These are phyloP conservation scores for Crithidia sp. DNA, from an alignment of 208 protist species.

Conservation along the genomic window DNA sequence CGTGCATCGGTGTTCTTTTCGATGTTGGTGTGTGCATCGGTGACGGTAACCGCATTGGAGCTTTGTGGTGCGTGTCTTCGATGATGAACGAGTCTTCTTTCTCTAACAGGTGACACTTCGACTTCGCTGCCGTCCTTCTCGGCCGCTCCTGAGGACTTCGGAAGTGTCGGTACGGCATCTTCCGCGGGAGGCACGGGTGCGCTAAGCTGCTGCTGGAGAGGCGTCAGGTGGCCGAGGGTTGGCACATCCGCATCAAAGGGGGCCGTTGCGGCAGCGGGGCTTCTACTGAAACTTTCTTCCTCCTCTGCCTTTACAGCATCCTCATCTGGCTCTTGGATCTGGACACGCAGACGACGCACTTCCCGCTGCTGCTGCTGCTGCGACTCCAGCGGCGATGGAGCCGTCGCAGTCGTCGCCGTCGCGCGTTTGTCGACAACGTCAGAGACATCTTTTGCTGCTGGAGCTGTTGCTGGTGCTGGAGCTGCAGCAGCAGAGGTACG, in stretches of 20 bases:
- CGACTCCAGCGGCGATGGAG: background rate
- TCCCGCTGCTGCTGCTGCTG: background rate
- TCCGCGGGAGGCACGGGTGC: no score
- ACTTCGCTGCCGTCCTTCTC: no score
- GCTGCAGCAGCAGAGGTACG: background rate
- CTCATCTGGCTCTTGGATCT: no score
- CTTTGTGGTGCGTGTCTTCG: background rate
- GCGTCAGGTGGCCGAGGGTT: slow-evolving; percentile 7
- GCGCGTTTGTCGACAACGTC: background rate
- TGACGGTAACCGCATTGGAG: no score
- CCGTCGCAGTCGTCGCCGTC: background rate
- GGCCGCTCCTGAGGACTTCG: no score
- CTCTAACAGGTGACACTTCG: no score
- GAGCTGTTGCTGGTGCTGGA: background rate
- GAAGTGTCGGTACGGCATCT: no score
- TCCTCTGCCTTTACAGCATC: no score
- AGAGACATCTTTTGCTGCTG: background rate
- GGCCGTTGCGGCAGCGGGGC: background rate
- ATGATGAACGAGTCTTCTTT: background rate
- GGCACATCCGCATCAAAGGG: slow-evolving; percentile 11
- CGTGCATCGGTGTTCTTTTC: no score
- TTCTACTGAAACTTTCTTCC: no score
- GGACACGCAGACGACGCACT: no score
- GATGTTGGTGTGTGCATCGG: no score
- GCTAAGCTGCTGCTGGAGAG: background rate